Evolutionary conservation across 169 alveolate species (phyloP), one percentile per base, ranked within the genome.

Genomic region (Plasmodium fragile): DNA sequence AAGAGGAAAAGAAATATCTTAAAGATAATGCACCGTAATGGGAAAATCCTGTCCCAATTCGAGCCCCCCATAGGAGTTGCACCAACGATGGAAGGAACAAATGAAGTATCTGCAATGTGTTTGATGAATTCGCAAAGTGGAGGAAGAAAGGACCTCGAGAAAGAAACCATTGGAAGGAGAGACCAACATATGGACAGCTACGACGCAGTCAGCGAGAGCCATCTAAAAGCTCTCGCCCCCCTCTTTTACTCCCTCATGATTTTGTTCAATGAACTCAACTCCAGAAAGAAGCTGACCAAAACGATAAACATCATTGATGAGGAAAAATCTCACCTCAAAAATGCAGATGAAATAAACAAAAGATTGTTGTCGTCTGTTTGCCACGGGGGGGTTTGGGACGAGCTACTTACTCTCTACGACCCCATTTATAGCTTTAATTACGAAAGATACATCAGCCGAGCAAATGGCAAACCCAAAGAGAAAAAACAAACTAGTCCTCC

Each of bases 381-480:
- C 39, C 97, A 95, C 80, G 97, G 97, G 16, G 98, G 98, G 34
- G 97, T 97, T 25, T 97, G 98, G 98, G 98, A 97, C 82, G 97
- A 95, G 45, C 53, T 97, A n/a, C 72, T 97, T n/a, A 94, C 97
- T 16, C 77, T 97, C 0, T 95, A 94, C 84, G 98, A 97, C 92
- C 98, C 97, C 6, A 85, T 94, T 3, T 95, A 96, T 8, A 78
- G 94, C 71, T 77, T 69, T n/a, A 69, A 92, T 32, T 81, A 84
- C 34, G 92, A 65, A 22, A 65, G 75, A 39, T 65, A 65, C 75
- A 65, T 49, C 16, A 13, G 59, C 59, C 22, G 7, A 1, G 10
- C 53, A n/a, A 7, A 7, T 4, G 53, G 53, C n/a, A 43, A 0
- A 43, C 53, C 53, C 53, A 10, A 43, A 43, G 53, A 10, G n/a